A percentile compares a stretch with the other conserved stretches of the same genome.
Conservation (phyloP, 2,329 filamentous ascomycete species). For the Trichoderma koningiopsis region DNA sequence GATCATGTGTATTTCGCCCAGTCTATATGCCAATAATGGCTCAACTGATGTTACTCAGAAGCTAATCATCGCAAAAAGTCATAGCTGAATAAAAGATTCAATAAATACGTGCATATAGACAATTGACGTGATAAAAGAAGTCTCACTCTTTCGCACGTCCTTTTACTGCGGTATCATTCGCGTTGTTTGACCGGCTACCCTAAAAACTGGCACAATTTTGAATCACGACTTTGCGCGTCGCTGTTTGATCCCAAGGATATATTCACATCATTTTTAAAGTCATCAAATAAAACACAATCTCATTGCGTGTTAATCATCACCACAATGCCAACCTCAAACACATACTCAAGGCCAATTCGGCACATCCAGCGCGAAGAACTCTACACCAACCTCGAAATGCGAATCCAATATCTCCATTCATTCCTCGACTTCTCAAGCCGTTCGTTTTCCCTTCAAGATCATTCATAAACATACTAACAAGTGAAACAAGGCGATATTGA, state of each 20-base stretch:
- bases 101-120: slow-evolving; percentile 6
- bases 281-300: background rate
- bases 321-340: background rate
- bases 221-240: background rate
- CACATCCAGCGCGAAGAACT: slow-evolving; percentile 71
- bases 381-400: slow-evolving; percentile 69
- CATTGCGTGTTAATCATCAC: background rate
- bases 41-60: background rate
- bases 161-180: background rate
- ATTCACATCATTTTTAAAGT: no score
- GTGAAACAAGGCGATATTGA: slow-evolving; percentile 62
- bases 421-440: slow-evolving; percentile 75
- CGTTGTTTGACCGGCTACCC: background rate
- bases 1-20: slow-evolving; percentile 20
- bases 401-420: slow-evolving; percentile 72
- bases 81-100: background rate
- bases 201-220: background rate
- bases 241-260: no score
- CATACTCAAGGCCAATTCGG: slow-evolving; percentile 44
- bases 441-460: slow-evolving; percentile 43
- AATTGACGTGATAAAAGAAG: background rate
- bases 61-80: background rate
- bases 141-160: background rate
- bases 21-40: slow-evolving; percentile 8
- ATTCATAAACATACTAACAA: background rate